A percentile compares a stretch with the other conserved stretches of the same genome.
Evolutionary conservation across 2,329 filamentous ascomycete genomes (phyloP).

Genomic region (Ceratocystiopsis minuta): DNA sequence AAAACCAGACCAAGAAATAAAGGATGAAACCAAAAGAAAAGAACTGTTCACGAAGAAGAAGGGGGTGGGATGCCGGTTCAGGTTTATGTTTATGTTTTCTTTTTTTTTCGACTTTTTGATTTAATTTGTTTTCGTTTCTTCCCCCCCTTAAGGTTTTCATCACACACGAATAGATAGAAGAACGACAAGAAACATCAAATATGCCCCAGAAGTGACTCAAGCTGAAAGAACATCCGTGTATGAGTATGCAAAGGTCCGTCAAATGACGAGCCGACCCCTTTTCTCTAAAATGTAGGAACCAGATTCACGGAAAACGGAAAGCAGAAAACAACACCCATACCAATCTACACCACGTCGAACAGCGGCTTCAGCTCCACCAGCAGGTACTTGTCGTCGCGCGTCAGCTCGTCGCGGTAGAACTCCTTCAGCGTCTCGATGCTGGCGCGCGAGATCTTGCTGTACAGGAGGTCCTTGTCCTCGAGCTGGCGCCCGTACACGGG

Average conservation of each 20-base stretch:
- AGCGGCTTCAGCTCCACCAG: slow-evolving; percentile 90
- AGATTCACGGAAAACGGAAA: background rate
- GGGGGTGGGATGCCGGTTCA: background rate
- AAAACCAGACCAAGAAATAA: too few species aligned
- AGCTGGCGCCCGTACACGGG: slow-evolving; percentile 88
- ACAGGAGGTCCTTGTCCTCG: slow-evolving; percentile 76
- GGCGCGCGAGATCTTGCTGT: slow-evolving; percentile 69
- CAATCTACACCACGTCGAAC: slow-evolving; percentile 64
- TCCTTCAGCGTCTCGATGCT: slow-evolving; percentile 95
- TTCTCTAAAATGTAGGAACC: background rate
- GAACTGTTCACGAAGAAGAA: slow-evolving; percentile 2
- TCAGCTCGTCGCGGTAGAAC: slow-evolving; percentile 75
- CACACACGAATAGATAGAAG: too few species aligned
- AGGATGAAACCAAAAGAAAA: background rate
- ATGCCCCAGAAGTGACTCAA: too few species aligned
- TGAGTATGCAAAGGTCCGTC: too few species aligned
- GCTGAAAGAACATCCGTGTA: too few species aligned
- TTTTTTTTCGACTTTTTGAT: background rate
- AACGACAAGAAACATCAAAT: too few species aligned
- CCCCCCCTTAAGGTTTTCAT: too few species aligned
- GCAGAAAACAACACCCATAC: background rate
- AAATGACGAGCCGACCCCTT: background rate
- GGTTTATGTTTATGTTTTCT: background rate
- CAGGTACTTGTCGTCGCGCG: slow-evolving; percentile 83
- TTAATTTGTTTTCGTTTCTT: background rate